Evolutionary conservation across 805 yeast species (phyloP).

Genomic region (Blastobotrys mokoenaii): DNA sequence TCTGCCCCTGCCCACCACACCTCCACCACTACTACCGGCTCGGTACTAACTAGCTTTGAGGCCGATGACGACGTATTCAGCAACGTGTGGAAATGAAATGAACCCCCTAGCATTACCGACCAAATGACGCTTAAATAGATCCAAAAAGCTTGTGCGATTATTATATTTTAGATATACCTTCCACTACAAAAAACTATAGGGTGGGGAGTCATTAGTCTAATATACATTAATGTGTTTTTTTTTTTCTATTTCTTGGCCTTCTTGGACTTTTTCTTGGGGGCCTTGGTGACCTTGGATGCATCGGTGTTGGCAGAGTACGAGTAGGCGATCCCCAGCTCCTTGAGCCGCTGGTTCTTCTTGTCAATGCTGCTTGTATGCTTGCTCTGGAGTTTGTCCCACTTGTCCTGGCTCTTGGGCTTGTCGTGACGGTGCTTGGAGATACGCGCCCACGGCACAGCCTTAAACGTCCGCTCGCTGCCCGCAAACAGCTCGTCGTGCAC

Average conservation of each 20-base stretch:
- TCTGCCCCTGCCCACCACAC: constrained; percentile 15
- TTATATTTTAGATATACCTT: background rate
- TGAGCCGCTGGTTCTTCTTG: constrained; percentile 42
- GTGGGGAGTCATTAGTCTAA: background rate
- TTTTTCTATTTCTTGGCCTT: constrained; percentile 10
- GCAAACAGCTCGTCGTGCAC: constrained; percentile 45
- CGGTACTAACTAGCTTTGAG: constrained; percentile 9
- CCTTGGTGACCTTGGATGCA: constrained; percentile 8
- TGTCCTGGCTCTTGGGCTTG: constrained; percentile 45
- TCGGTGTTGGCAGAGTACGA: constrained; percentile 6
- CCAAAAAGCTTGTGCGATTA: too few species aligned
- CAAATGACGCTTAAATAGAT: background rate
- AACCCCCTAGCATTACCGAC: background rate
- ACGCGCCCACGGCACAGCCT: constrained; percentile 50
- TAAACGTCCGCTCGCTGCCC: constrained; percentile 48
- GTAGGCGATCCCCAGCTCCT: constrained; percentile 52
- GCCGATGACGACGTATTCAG: constrained; percentile 28
- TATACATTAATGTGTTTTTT: background rate
- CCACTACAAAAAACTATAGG: background rate
- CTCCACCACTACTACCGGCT: constrained; percentile 9
- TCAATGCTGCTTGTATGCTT: constrained; percentile 36
- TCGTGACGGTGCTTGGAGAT: constrained; percentile 47
- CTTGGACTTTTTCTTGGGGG: constrained; percentile 2
- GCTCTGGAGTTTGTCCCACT: constrained; percentile 47
- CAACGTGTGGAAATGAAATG: constrained; percentile 30